Percentiles rank a stretch among this genome's conserved stretches.
Conservation (phyloP, 139 green algal genomes). For the Chlamydomonas incerta region DNA sequence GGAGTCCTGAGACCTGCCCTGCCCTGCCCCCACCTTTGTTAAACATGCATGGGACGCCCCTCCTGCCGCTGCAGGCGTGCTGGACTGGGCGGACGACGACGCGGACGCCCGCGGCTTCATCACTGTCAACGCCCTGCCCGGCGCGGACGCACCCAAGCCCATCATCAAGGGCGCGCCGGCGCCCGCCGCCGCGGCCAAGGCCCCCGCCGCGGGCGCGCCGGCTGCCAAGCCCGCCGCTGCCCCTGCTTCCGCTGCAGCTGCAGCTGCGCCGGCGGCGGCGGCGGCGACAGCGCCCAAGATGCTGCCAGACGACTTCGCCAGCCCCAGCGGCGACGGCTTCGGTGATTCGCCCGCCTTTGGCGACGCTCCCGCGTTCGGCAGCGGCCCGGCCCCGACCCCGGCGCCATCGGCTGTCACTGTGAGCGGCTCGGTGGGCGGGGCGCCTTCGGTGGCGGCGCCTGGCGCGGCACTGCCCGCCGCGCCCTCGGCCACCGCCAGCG, state of each 20-base stretch:
- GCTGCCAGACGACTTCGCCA: conserved; percentile 13
- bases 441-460: not conserved
- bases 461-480: too few relatives aligned
- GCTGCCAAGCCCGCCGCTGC: not conserved
- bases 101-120: conserved; percentile 45
- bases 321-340: conserved; percentile 4
- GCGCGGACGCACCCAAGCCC: conserved; percentile 22
- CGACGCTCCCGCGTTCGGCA: not conserved
- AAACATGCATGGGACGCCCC: too few relatives aligned
- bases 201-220: not conserved
- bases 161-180: conserved; percentile 1
- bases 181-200: not conserved
- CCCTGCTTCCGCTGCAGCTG: not conserved
- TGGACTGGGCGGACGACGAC: conserved; percentile 56
- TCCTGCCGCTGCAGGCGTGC: too few relatives aligned
- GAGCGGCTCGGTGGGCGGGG: too few relatives aligned
- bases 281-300: not conserved
- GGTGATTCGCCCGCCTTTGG: conserved; percentile 5
- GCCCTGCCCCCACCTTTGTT: too few relatives aligned
- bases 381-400: not conserved
- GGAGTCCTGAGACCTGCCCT: too few relatives aligned
- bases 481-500: not conserved
- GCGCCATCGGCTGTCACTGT: not conserved
- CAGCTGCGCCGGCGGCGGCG: not conserved
- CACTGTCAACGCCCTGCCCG: conserved; percentile 61